Conservation (phyloP, 352 stramenopile genomes). For the Phytophthora ohioensis region DNA sequence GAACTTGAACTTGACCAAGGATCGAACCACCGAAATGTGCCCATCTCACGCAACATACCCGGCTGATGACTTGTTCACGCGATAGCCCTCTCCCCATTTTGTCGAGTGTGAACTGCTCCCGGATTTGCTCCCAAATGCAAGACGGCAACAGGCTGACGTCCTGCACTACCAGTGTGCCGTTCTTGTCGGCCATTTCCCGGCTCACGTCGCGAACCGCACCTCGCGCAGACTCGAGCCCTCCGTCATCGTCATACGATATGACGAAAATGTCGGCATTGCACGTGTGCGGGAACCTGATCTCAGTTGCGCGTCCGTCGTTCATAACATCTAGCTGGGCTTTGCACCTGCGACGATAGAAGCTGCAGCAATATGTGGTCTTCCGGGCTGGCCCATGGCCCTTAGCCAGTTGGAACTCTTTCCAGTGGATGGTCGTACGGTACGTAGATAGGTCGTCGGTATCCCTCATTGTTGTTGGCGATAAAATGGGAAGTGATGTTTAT, state of each 20-base stretch:
- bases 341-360: conserved; percentile 12
- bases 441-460: background rate
- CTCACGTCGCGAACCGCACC: background rate
- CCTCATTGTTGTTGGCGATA: background rate
- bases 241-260: conserved; percentile 1
- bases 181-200: conserved; percentile 6
- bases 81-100: conserved; percentile 63
- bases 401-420: background rate
- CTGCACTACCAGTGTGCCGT: background rate
- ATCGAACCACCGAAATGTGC: background rate
- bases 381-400: background rate
- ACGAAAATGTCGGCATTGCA: background rate
- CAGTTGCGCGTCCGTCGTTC: background rate
- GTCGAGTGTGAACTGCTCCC: conserved; percentile 90
- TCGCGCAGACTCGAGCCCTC: background rate
- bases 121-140: conserved; percentile 96
- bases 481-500: too few species aligned
- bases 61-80: conserved; percentile 91
- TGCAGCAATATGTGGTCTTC: conserved; percentile 14
- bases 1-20: conserved; percentile 27
- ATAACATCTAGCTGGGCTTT: conserved; percentile 16
- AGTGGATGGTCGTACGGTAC: background rate
- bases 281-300: conserved; percentile 6
- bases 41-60: conserved; percentile 2
- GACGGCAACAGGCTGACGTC: conserved; percentile 72